phyloP scores from a whole-genome alignment of 2,329 filamentous ascomycete genomes.

The Colletotrichum spaethianum region DNA sequence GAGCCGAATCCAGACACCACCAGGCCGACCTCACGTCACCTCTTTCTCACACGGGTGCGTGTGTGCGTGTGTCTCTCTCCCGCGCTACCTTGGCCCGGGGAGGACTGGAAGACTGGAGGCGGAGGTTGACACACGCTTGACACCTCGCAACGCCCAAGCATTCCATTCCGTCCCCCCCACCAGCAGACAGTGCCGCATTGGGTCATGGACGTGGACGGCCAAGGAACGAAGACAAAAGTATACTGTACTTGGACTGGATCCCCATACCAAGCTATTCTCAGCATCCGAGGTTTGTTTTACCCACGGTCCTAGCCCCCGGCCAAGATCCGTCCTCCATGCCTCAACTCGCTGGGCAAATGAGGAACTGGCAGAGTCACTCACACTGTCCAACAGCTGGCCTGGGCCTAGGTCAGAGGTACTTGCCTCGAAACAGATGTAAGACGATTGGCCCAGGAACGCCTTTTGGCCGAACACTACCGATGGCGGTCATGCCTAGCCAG shows the following conservation, averaged over 20 bases:
- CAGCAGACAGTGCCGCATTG: not conserved
- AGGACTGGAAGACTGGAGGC: not conserved
- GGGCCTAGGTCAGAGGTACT: slow-evolving; percentile 39
- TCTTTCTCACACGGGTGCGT: slow-evolving; percentile 13
- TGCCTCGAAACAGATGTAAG: slow-evolving; percentile 41
- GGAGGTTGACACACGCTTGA: not conserved
- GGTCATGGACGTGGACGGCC: slow-evolving; percentile 12
- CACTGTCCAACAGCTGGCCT: slow-evolving; percentile 36
- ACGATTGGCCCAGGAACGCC: slow-evolving; percentile 41
- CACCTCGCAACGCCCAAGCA: slow-evolving; percentile 5
- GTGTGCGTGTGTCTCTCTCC: not conserved
- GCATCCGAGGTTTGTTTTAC: slow-evolving; percentile 39
- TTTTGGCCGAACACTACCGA: slow-evolving; percentile 42
- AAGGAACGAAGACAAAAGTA: slow-evolving; percentile 18
- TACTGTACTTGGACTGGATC: slow-evolving; percentile 22
- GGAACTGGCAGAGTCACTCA: slow-evolving; percentile 21
- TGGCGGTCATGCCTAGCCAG: slow-evolving; percentile 33
- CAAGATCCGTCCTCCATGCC: slow-evolving; percentile 14
- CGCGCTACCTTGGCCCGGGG: not conserved
- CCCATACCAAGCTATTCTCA: slow-evolving; percentile 23
- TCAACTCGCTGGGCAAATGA: not conserved
- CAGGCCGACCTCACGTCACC: slow-evolving; percentile 23
- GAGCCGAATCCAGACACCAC: slow-evolving; percentile 50
- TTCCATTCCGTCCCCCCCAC: slow-evolving; percentile 22
- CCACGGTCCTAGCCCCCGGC: slow-evolving; percentile 23